These are phyloP conservation scores for Moniliella sp. DNA, from an alignment of 1,284 basidiomycete genomes.

Conservation along the genomic window DNA sequence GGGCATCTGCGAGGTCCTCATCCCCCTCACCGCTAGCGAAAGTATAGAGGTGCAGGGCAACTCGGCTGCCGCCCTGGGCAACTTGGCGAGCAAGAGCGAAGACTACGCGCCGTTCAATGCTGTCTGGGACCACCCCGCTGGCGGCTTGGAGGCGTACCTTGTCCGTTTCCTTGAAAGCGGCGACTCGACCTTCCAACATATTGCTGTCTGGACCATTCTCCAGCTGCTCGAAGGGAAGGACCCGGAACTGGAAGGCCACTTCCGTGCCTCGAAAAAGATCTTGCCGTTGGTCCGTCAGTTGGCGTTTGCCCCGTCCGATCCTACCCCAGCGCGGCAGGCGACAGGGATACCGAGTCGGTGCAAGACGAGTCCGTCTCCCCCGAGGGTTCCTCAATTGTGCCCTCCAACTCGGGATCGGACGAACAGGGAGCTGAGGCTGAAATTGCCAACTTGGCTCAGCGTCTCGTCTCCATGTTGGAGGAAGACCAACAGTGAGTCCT, in stretches of 20 bases:
- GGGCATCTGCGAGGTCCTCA: slow-evolving; percentile 92
- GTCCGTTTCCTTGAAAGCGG: slow-evolving; percentile 77
- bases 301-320: slow-evolving; percentile 7
- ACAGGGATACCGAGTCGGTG: no score
- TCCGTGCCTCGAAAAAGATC: slow-evolving; percentile 18
- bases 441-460: no score
- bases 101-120: slow-evolving; percentile 94
- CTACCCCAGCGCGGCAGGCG: no score
- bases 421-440: no score
- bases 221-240: slow-evolving; percentile 82
- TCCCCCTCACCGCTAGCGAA: slow-evolving; percentile 80
- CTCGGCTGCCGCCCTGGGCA: slow-evolving; percentile 87
- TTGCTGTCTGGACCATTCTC: slow-evolving; percentile 81
- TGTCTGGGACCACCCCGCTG: slow-evolving; percentile 92
- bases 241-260: slow-evolving; percentile 35
- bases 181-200: slow-evolving; percentile 99
- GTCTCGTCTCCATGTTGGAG: no score
- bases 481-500: no score
- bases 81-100: slow-evolving; percentile 74
- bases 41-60: slow-evolving; percentile 98
- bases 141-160: slow-evolving; percentile 84
- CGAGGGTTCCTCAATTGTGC: no score
- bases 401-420: no score
- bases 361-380: no score
- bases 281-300: slow-evolving; percentile 23